Evolutionary conservation across 768 basidiomycete genomes (phyloP), one percentile per base, ranked within the genome.

Genomic region (Psilocybe cubensis): DNA sequence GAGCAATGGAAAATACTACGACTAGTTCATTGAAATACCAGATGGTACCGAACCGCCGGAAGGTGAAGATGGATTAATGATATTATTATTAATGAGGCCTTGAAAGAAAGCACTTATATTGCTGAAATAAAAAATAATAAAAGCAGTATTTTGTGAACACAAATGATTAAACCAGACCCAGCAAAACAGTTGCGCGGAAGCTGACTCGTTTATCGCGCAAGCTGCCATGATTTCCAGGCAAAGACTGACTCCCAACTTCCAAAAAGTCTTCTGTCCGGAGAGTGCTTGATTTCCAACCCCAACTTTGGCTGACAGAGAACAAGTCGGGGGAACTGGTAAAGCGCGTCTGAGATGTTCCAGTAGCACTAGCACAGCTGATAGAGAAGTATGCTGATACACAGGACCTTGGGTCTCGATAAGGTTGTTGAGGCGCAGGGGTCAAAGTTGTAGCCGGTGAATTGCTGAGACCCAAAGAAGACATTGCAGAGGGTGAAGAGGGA

Each of bases 251-350:
- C 4, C 72, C 72, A 48, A 84, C 66, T 59, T 82, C 73, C 58
- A 76, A 66, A 63, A 81, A 78, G 54, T 81, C 84, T 52, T 85
- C 83, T 18, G 77, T 79, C 68, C 72, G 68, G 57, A 81, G 62
- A 11, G 80, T 76, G 57, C 80, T 81, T 12, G 79, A 78, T 74
- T 94, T 94, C 94, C 94, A 96, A 0, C 94, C 95, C 95, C 94
- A 96, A 60, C 90, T 92, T 77, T 95, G 92, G 58, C 86, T 86
- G 43, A 94, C 79, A 25, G 87, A 80, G 68, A 97, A 96, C 42
- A 83, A 79, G 66, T 97, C 95, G 1, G 95, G 95, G 3, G 88
- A 83, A 61, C 92, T 94, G 46, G 87, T 83, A 69, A 96, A 96
- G 35, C 87, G 80, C 51, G 92, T 94, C 67, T 94, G 79, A 27